Percentiles rank a stretch among this genome's conserved stretches.
Conservation (phyloP, 176 grass and related monocot genomes). For the Zea luxurians region DNA sequence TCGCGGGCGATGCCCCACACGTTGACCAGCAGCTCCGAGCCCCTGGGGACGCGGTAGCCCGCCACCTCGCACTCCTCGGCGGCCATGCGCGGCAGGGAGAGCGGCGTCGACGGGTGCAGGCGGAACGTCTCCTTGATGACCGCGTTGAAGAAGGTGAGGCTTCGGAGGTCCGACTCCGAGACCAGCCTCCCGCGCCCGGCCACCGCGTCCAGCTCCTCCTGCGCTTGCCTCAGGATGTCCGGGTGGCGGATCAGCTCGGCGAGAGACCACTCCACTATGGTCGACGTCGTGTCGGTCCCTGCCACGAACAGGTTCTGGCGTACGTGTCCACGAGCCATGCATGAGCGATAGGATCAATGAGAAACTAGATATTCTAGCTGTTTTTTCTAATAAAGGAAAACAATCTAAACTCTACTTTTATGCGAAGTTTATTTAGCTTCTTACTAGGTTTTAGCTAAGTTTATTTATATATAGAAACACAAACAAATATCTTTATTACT, state of each 20-base stretch:
- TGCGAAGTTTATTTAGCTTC: no score
- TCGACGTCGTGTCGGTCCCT: background rate
- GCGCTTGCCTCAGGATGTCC: background rate
- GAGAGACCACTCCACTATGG: conserved; percentile 11
- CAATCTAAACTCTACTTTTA: no score
- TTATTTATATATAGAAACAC: no score
- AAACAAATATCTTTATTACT: no score
- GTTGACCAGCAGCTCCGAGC: conserved; percentile 16
- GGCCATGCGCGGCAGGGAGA: conserved; percentile 10
- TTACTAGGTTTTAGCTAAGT: no score
- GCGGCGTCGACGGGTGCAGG: conserved; percentile 22
- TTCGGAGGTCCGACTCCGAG: background rate
- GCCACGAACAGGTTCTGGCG: background rate
- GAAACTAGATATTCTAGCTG: no score
- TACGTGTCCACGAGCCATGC: no score
- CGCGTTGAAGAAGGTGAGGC: background rate
- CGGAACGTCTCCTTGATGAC: conserved; percentile 20
- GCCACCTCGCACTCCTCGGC: conserved; percentile 26
- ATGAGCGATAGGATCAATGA: no score
- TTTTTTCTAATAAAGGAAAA: no score
- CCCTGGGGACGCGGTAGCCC: background rate
- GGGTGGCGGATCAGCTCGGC: conserved; percentile 13
- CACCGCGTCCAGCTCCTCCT: conserved; percentile 8
- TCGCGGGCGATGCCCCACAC: conserved; percentile 9
- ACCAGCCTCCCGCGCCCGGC: background rate